A percentile compares a stretch with the other conserved stretches of the same genome.
phyloP scores from a whole-genome alignment of 2,329 filamentous ascomycete species.

The Cladosporium sp. region DNA sequence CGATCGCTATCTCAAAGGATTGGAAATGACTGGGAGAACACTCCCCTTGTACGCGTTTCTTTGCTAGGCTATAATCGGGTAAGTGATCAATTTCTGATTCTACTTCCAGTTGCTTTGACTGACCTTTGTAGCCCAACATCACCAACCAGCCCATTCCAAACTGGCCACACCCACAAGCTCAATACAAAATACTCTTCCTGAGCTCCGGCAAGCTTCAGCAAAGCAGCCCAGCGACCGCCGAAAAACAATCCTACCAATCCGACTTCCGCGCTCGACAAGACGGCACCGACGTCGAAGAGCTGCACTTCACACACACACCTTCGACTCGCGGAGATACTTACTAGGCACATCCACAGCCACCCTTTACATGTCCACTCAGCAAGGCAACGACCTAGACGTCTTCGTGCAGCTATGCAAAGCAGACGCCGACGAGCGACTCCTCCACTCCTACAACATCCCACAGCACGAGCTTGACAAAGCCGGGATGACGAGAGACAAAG shows the following conservation, averaged over 20 bases:
- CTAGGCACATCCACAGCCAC: conserved; percentile 50
- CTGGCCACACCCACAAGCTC: background rate
- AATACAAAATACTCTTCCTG: background rate
- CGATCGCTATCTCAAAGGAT: conserved; percentile 45
- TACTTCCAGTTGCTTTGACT: background rate
- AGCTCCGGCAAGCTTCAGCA: background rate
- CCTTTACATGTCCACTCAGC: conserved; percentile 40
- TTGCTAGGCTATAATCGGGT: background rate
- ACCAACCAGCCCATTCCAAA: background rate
- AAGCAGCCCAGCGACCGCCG: background rate
- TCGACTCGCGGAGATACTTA: conserved; percentile 41
- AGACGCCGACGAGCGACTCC: background rate
- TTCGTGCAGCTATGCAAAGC: conserved; percentile 21
- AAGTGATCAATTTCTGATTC: background rate
- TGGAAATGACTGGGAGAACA: conserved; percentile 44
- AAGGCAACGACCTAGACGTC: conserved; percentile 23
- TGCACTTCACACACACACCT: conserved; percentile 42
- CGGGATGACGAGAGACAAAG: conserved; percentile 44
- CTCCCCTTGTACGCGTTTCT: background rate
- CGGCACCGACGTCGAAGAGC: background rate
- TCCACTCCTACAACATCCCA: conserved; percentile 19
- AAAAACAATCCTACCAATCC: background rate
- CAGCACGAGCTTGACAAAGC: conserved; percentile 20
- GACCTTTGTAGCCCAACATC: background rate
- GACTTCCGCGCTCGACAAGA: background rate